Evolutionary conservation across 208 protist species (phyloP), one percentile per base, ranked within the genome.

Genomic region (Balamuthia mandrillaris): DNA sequence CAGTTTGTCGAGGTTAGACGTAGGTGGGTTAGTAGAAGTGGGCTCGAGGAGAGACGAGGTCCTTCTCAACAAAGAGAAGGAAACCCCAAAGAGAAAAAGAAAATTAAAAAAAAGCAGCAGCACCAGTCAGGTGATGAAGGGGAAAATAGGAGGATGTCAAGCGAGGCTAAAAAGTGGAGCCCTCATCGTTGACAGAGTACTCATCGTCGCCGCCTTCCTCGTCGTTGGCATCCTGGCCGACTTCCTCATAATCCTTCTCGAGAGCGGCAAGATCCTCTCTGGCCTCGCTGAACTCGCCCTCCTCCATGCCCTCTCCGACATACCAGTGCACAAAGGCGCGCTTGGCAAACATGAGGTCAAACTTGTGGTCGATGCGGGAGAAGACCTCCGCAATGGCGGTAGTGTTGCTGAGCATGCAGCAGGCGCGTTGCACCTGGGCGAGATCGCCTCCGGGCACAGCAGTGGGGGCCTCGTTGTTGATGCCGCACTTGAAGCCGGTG

Each of bases 251-350:
- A 18, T 92, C 89, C 78, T 89, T 90, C 39, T 91, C 68, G 14
- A 93, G 68, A 18, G 58, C 65, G 41, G 81, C 42, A 10, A 94
- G 3, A 70, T 93, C 81, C 58, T 89, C 88, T n/a, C 87, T 29
- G 9, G 93, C 96, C 91, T 98, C 96, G 81, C 90, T 92, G 93
- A 98, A 98, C 91, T 98, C 96, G 79, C 95, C 94, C 91, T 98
- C 96, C 88, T 98, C 96, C 97, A 98, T 98, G 85, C 96, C 96
- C 93, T 98, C 97, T 87, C 96, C 96, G 74, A 97, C 95, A 89
- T 96, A 98, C 95, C 96, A 98, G 88, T 98, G 96, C 27, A 98
- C 95, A 88, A 98, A 98, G 61, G 96, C 96, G 70, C 96, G 90
- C 88, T 97, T 97, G 82, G 88, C 88, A 87, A 95, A 98, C 93